Percentiles rank a stretch among this genome's conserved stretches.
phyloP scores from a whole-genome alignment of 2,329 filamentous ascomycete species.

The Colletotrichum godetiae region DNA sequence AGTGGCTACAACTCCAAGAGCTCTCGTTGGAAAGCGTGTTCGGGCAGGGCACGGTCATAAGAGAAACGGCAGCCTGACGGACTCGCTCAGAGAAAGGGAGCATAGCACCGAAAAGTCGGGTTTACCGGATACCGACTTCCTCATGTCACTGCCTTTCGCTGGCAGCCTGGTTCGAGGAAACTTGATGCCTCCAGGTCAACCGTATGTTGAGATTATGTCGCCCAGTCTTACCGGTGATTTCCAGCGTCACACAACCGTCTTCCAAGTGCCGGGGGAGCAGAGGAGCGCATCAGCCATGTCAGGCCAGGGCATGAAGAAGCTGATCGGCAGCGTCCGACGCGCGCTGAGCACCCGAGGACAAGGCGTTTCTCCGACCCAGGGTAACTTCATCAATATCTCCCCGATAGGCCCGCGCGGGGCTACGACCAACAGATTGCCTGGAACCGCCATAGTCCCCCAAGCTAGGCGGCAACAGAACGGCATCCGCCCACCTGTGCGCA shows the following conservation, averaged over 20 bases:
- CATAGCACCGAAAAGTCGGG: conserved; percentile 62
- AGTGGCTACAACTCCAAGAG: conserved; percentile 68
- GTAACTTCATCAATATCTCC: conserved; percentile 60
- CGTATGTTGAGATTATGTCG: conserved; percentile 77
- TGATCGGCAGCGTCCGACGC: conserved; percentile 87
- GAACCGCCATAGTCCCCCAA: conserved; percentile 70
- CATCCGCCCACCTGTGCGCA: conserved; percentile 68
- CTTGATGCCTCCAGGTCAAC: conserved; percentile 82
- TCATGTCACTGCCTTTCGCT: conserved; percentile 75
- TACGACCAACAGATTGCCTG: conserved; percentile 69
- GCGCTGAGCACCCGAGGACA: conserved; percentile 75
- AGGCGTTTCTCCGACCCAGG: conserved; percentile 55
- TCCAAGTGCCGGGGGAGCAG: conserved; percentile 53
- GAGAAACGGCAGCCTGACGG: conserved; percentile 87
- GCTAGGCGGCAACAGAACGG: conserved; percentile 56
- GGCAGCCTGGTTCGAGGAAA: conserved; percentile 91
- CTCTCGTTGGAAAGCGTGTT: conserved; percentile 68
- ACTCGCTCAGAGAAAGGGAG: conserved; percentile 76
- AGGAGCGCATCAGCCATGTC: conserved; percentile 67
- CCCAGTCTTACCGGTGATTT: conserved; percentile 58
- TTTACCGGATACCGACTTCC: conserved; percentile 66
- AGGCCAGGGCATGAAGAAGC: conserved; percentile 82
- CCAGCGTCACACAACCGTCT: conserved; percentile 66
- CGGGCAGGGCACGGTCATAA: conserved; percentile 75
- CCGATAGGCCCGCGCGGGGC: conserved; percentile 63